Percentiles rank a stretch among this genome's conserved stretches.
Conservation (phyloP, 1,139 yeast species). For the Taphrina deformans region DNA sequence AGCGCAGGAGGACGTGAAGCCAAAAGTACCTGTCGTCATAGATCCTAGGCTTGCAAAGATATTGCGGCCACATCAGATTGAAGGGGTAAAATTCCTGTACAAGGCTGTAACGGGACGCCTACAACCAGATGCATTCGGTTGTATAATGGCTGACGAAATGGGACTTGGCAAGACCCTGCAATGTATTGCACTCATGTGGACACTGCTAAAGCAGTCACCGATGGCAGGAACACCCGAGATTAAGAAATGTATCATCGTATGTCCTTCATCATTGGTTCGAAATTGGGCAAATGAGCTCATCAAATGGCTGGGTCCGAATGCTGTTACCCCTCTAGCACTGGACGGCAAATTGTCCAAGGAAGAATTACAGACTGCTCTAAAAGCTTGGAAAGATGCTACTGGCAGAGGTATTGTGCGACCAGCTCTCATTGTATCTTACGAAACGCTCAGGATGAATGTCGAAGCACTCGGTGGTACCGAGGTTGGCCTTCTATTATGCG, state of each 20-base stretch:
- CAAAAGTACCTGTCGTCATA: constrained; percentile 92
- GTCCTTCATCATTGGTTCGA: constrained; percentile 91
- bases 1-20: constrained; percentile 55
- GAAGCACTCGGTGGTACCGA: constrained; percentile 73
- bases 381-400: constrained; percentile 82
- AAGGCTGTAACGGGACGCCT: constrained; percentile 87
- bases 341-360: constrained; percentile 79
- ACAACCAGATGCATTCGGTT: constrained; percentile 86
- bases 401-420: constrained; percentile 88
- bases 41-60: constrained; percentile 85
- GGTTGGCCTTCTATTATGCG: constrained; percentile 86
- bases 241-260: constrained; percentile 86
- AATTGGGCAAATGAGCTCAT: constrained; percentile 97
- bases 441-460: constrained; percentile 83
- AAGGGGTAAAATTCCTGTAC: constrained; percentile 88
- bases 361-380: constrained; percentile 68
- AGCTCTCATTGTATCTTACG: constrained; percentile 91
- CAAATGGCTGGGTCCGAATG: constrained; percentile 94
- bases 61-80: constrained; percentile 92
- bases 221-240: constrained; percentile 75
- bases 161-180: constrained; percentile 95
- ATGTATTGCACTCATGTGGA: constrained; percentile 92
- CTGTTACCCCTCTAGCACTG: constrained; percentile 81
- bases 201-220: constrained; percentile 84
- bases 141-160: constrained; percentile 99